Base-by-base conservation (phyloP, 2,329 filamentous ascomycete genomes). In the Ceratocystis eucalypticola region DNA sequence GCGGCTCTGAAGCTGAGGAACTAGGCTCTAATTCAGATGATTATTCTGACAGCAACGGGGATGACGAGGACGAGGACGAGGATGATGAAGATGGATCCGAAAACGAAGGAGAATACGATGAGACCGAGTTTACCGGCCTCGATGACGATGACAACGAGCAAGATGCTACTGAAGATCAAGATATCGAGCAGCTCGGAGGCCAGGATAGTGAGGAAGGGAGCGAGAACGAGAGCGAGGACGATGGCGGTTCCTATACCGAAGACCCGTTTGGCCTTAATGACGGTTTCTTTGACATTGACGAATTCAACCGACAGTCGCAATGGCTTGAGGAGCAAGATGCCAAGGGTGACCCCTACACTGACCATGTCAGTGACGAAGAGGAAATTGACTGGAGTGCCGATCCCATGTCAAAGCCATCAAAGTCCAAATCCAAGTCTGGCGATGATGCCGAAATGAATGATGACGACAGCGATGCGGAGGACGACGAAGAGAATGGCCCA, bases 221-320 rank as follows among this genome's bases (percentile, higher is more conserved):
- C 0, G 75, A 78, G 2, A 76, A 75, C 0, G 77, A 78, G 1
- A 77, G 77, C 0, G 74, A 76, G 0, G 78, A 79, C 0, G 79
- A 81, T 0, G 80, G 81, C 1, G 79, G 77, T 0, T 75, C 77
- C 0, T 87, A 87, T 68, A 77, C 85, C 7, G 80, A 86, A 71
- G 91, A 97, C 72, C 85, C 86, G 3, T 82, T 94, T 72, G 91
- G 91, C 5, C 83, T 99, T 41, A 97, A 99, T 72, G 94, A 99
- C 73, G 93, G 91, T 4, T 99, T 99, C 78, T 99, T 99, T 77
- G 96, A 91, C 17, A 93, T 99, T 71, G 92, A 97, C 72, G 86
- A 95, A 68, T 99, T 99, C 82, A 99, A 99, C 80, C 90, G 88
- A 74, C 89, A 95, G 73, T 90, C 91, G 1, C 90, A 96, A 72